These are phyloP conservation scores for Calocybe cyanea DNA, from an alignment of 768 basidiomycete genomes.

Conservation along the genomic window DNA sequence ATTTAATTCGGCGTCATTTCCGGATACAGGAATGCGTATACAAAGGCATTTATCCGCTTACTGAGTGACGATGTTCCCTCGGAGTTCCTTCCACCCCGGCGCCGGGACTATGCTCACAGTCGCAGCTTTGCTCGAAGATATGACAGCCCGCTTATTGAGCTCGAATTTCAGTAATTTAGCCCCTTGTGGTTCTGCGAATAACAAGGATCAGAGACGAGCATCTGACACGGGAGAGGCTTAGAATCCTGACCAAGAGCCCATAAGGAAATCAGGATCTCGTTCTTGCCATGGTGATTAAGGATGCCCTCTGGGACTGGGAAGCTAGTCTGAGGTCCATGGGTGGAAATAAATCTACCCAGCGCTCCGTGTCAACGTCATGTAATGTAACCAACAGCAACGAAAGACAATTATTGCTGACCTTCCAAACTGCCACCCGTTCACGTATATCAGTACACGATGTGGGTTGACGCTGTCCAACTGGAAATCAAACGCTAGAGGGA, in stretches of 20 bases:
- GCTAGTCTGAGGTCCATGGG: slow-evolving; percentile 41
- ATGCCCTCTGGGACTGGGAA: slow-evolving; percentile 42
- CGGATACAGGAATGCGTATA: no score
- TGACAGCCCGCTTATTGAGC: slow-evolving; percentile 22
- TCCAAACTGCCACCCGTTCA: slow-evolving; percentile 76
- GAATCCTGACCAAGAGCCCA: slow-evolving; percentile 29
- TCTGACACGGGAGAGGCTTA: not conserved
- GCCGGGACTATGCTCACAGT: slow-evolving; percentile 25
- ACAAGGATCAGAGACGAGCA: not conserved
- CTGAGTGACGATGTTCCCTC: slow-evolving; percentile 10
- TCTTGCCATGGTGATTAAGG: slow-evolving; percentile 30
- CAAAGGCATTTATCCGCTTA: not conserved
- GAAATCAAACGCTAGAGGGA: slow-evolving; percentile 58
- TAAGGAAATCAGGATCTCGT: slow-evolving; percentile 30
- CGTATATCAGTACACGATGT: slow-evolving; percentile 62
- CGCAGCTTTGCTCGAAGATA: slow-evolving; percentile 27
- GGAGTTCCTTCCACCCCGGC: slow-evolving; percentile 29
- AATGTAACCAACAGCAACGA: not conserved
- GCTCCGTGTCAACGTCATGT: not conserved
- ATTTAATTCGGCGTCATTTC: no score
- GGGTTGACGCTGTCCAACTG: slow-evolving; percentile 42
- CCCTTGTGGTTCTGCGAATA: slow-evolving; percentile 20
- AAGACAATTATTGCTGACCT: slow-evolving; percentile 27
- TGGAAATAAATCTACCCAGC: slow-evolving; percentile 28
- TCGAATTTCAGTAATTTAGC: slow-evolving; percentile 27